phyloP scores from a whole-genome alignment of 2,329 filamentous ascomycete genomes.

The Lasiodiplodia theobromae region DNA sequence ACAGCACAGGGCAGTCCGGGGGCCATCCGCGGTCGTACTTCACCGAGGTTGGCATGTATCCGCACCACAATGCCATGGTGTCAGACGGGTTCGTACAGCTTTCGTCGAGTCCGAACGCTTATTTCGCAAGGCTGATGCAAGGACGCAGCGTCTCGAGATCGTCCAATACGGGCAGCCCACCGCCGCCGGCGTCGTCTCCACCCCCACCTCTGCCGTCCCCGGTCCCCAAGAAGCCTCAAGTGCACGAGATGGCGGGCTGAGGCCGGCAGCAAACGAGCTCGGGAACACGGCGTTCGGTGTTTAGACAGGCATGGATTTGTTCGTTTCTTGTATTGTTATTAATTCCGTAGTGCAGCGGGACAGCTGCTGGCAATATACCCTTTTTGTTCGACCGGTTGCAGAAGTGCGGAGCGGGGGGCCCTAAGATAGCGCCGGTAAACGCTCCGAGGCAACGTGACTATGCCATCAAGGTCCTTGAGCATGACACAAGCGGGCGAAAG shows the following conservation, averaged over 20 bases:
- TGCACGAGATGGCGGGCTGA: slow-evolving; percentile 30
- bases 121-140: slow-evolving; percentile 24
- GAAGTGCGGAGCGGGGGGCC: slow-evolving; percentile 10
- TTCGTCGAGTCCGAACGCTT: slow-evolving; percentile 13
- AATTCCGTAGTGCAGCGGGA: neutral
- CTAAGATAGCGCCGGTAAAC: slow-evolving; percentile 10
- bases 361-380: slow-evolving; percentile 13
- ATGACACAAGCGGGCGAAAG: neutral
- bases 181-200: slow-evolving; percentile 20
- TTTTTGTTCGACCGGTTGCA: slow-evolving; percentile 7
- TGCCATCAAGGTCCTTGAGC: slow-evolving; percentile 15
- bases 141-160: slow-evolving; percentile 18
- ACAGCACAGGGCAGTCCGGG: neutral
- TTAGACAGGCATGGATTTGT: neutral
- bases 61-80: slow-evolving; percentile 12
- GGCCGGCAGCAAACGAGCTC: neutral
- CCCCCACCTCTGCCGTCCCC: slow-evolving; percentile 21
- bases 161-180: slow-evolving; percentile 22
- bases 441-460: neutral
- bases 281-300: neutral
- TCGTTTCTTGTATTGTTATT: neutral
- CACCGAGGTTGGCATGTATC: slow-evolving; percentile 28
- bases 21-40: slow-evolving; percentile 17
- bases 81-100: slow-evolving; percentile 24
- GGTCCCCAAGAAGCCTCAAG: slow-evolving; percentile 9